phyloP scores from a whole-genome alignment of 441 rosid species.

The Jatropha podagrica region DNA sequence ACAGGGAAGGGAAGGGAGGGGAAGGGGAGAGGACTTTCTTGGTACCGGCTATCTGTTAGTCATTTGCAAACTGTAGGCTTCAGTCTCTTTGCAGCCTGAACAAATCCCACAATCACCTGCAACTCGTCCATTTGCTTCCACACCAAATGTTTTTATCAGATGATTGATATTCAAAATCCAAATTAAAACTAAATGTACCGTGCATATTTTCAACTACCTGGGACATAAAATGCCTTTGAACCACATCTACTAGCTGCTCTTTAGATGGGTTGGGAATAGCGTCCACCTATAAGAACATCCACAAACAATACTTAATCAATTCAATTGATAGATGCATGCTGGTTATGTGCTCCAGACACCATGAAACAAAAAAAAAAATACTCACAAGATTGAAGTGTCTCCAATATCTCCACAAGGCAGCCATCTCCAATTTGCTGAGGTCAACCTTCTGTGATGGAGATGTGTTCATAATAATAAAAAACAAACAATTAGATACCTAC shows the following conservation, averaged over 20 bases:
- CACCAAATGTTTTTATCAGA: background rate
- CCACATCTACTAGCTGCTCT: slow-evolving; percentile 77
- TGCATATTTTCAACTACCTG: slow-evolving; percentile 47
- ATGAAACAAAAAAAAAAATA: background rate
- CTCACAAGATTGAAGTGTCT: slow-evolving; percentile 94
- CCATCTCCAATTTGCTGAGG: slow-evolving; percentile 89
- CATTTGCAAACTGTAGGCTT: slow-evolving; percentile 59
- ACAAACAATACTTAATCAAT: background rate
- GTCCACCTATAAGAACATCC: slow-evolving; percentile 52
- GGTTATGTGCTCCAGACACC: too few relatives aligned
- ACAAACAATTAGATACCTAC: background rate
- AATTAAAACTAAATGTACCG: background rate
- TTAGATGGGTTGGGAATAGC: slow-evolving; percentile 78
- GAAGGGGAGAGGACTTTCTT: slow-evolving; percentile 17
- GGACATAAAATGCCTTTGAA: slow-evolving; percentile 92
- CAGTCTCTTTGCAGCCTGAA: slow-evolving; percentile 83
- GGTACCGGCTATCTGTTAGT: slow-evolving; percentile 17
- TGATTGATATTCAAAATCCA: too few relatives aligned
- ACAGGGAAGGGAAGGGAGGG: slow-evolving; percentile 19
- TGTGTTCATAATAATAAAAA: background rate
- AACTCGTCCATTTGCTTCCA: slow-evolving; percentile 93
- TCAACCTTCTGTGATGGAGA: slow-evolving; percentile 61
- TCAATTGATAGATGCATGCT: background rate
- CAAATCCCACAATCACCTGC: slow-evolving; percentile 92
- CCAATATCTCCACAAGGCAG: slow-evolving; percentile 85